phyloP scores from a whole-genome alignment of 2,329 filamentous ascomycete genomes.

The Ceratocystis lukuohia region DNA sequence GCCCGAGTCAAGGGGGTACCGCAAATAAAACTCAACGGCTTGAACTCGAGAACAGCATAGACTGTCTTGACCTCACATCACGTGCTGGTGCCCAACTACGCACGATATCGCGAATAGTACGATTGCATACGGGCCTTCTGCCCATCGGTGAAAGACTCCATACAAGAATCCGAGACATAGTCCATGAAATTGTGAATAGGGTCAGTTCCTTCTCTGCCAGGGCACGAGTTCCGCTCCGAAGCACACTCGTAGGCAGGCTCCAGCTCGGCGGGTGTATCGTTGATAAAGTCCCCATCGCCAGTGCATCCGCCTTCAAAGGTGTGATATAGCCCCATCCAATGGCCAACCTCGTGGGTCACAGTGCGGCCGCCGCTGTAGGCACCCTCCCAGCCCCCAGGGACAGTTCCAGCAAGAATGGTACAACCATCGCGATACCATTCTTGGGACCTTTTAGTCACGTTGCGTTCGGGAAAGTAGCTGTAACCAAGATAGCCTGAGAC shows the following conservation, averaged over 20 bases:
- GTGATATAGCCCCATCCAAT: constrained; percentile 38
- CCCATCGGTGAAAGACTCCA: constrained; percentile 33
- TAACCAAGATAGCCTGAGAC: constrained; percentile 32
- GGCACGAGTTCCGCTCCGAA: constrained; percentile 28
- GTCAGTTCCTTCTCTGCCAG: constrained; percentile 25
- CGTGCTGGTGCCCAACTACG: not conserved
- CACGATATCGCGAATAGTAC: constrained; percentile 17
- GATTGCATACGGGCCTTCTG: constrained; percentile 24
- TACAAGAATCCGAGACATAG: constrained; percentile 33
- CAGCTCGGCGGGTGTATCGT: constrained; percentile 31
- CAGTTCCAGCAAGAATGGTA: constrained; percentile 27
- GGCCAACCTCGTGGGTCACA: constrained; percentile 33
- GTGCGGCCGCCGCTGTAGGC: constrained; percentile 28
- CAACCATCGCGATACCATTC: constrained; percentile 31
- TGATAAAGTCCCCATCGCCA: constrained; percentile 28
- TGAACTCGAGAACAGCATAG: too few relatives aligned
- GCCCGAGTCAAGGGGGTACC: not conserved
- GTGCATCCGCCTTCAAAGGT: constrained; percentile 34
- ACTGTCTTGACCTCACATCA: too few relatives aligned
- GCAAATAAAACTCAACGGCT: not conserved
- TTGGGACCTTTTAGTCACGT: constrained; percentile 24
- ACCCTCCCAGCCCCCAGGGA: constrained; percentile 28
- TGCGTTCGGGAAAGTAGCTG: constrained; percentile 34
- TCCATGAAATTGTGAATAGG: constrained; percentile 32
- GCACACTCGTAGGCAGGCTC: constrained; percentile 28